Conservation (phyloP, 75 land plant genomes). For the Sequoia sempervirens region DNA sequence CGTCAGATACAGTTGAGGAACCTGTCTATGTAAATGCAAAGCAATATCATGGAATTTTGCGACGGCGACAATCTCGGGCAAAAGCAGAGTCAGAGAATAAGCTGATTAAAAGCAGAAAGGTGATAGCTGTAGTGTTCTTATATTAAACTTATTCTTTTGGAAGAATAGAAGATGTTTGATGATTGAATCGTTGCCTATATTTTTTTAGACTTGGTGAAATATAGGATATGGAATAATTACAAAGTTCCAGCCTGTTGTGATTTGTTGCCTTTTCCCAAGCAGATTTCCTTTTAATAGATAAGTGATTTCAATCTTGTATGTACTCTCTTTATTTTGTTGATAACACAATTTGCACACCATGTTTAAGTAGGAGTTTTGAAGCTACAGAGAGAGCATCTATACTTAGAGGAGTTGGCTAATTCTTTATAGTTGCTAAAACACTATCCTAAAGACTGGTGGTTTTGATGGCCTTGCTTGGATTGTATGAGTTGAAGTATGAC, state of each 20-base stretch:
- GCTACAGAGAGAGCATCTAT: not conserved
- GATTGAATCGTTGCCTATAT: not conserved
- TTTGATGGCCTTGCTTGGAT: not conserved
- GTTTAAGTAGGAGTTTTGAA: not conserved
- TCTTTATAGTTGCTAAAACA: not conserved
- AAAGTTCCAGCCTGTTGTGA: not conserved
- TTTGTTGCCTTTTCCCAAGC: not conserved
- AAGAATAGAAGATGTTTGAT: not conserved
- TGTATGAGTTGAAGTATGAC: not conserved
- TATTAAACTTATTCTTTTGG: not conserved
- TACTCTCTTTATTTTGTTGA: not conserved
- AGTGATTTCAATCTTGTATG: not conserved
- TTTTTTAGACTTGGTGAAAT: not conserved
- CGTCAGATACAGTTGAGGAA: conserved; percentile 53
- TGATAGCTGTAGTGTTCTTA: conserved; percentile 8
- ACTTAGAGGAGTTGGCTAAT: not conserved
- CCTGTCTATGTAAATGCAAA: conserved; percentile 79
- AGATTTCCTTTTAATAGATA: not conserved
- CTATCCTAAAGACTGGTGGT: not conserved
- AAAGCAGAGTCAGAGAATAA: conserved; percentile 58
- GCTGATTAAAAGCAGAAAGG: conserved; percentile 52
- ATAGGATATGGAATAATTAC: not conserved
- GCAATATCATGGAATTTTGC: conserved; percentile 66
- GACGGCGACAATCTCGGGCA: conserved; percentile 65
- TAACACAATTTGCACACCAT: not conserved